A percentile compares a stretch with the other conserved stretches of the same genome.
These are phyloP conservation scores for Aspergillus carlsbadensis DNA, from an alignment of 495 filamentous ascomycete species.

Conservation along the genomic window DNA sequence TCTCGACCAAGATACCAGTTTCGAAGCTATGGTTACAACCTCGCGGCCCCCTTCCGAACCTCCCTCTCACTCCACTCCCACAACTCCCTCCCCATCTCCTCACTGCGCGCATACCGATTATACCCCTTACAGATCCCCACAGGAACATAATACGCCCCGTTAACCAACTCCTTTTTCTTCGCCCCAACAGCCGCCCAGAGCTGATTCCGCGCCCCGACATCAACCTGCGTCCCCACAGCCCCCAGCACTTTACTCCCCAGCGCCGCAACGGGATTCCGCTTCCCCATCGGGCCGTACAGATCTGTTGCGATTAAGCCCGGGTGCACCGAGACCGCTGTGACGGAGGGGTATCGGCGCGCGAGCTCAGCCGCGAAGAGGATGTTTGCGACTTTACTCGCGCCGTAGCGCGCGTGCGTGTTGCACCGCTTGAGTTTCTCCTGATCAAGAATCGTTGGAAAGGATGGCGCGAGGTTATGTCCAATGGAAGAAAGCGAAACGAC, in stretches of 20 bases:
- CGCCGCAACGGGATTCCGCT: slow-evolving; percentile 7
- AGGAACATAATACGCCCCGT: neutral
- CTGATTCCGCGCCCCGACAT: slow-evolving; percentile 35
- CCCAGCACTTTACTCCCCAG: slow-evolving; percentile 15
- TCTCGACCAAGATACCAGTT: no score
- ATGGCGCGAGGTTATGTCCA: slow-evolving; percentile 29
- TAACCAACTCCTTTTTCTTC: neutral
- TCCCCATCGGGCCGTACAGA: slow-evolving; percentile 22
- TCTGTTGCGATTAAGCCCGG: slow-evolving; percentile 43
- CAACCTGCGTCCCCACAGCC: slow-evolving; percentile 21
- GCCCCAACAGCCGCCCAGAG: slow-evolving; percentile 38
- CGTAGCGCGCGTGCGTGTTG: slow-evolving; percentile 48
- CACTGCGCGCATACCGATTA: neutral
- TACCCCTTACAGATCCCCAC: neutral
- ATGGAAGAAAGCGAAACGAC: slow-evolving; percentile 42
- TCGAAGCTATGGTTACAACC: neutral
- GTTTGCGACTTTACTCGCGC: slow-evolving; percentile 58
- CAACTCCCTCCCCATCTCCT: neutral
- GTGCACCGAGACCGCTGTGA: slow-evolving; percentile 48
- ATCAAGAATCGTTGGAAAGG: slow-evolving; percentile 29
- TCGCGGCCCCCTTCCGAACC: neutral
- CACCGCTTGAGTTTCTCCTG: slow-evolving; percentile 31
- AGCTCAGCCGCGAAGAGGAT: slow-evolving; percentile 56
- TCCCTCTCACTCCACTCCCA: slow-evolving; percentile 2
- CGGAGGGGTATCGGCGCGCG: slow-evolving; percentile 37